Evolutionary conservation across 345 rosid genomes (phyloP).

Genomic region (Balakata baccata): DNA sequence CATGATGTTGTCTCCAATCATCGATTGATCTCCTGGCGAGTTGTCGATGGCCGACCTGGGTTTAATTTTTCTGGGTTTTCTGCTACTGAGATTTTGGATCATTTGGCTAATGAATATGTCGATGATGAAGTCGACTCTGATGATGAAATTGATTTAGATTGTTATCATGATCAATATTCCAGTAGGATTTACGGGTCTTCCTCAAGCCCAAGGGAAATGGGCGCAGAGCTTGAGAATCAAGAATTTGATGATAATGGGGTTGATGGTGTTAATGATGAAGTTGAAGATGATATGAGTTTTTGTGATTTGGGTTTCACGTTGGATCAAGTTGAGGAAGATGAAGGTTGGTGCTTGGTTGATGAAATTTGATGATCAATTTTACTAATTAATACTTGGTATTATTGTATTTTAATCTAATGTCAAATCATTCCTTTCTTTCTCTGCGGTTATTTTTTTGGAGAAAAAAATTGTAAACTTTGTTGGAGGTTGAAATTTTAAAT

Average conservation of each 20-base stretch:
- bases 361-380: slow-evolving; percentile 23
- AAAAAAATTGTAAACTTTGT: not conserved
- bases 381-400: not conserved
- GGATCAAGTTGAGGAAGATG: slow-evolving; percentile 43
- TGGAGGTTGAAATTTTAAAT: not conserved
- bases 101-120: slow-evolving; percentile 24
- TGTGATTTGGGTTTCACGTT: slow-evolving; percentile 39
- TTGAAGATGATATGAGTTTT: slow-evolving; percentile 13
- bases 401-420: not conserved
- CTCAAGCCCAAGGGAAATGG: not conserved
- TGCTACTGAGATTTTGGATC: slow-evolving; percentile 48
- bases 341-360: slow-evolving; percentile 57
- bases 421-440: not conserved
- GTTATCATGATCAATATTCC: not conserved
- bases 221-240: not conserved
- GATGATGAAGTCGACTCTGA: slow-evolving; percentile 24
- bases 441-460: no score
- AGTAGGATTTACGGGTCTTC: no score
- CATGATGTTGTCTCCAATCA: slow-evolving; percentile 33
- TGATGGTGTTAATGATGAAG: not conserved
- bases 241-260: not conserved
- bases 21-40: slow-evolving; percentile 42
- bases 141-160: slow-evolving; percentile 7
- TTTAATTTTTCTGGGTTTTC: slow-evolving; percentile 40
- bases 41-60: slow-evolving; percentile 30